Base-by-base conservation (phyloP, 2,329 filamentous ascomycete genomes). In the Sporothrix humicola region DNA sequence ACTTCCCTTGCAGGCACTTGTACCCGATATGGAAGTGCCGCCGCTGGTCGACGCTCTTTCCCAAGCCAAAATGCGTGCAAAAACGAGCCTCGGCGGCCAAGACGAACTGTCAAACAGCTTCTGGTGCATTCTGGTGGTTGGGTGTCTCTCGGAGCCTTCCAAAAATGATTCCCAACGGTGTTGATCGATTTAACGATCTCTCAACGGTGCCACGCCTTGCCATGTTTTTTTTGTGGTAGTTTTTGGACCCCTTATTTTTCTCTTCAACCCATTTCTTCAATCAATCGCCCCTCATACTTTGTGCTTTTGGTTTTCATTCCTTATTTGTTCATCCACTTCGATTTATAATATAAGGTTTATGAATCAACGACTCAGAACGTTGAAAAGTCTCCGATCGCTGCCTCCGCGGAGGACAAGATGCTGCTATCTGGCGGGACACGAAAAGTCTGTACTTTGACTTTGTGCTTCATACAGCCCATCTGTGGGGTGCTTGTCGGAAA, bases 11-110 rank as follows among this genome's bases (percentile, higher is more conserved):
- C 26, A 37, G 31, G 37, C 50, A 23, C 68, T 58, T 46, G n/a
- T 61, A 9, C 69, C 69, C 54, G 26, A 71, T 59, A 12, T 23
- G 69, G 69, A 71, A 71, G 69, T 71, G 69, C 69, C 54, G 54
- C 69, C 68, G 69, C 23, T 42, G 66, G 66, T 69, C 48, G 17
- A 23, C 23, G 26, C 13, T n/a, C 23, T n/a, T 37, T 37, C 31
- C 31, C 31, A 37, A 37, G 31, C 31, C 65, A 52, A n/a, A 54
- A 6, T 8, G 59, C 9, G 20, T n/a, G 20, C 9, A 3, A 48
- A 23, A 65, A 20, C 12, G 42, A 71, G 54, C 52, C 69, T 71
- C 69, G 66, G 66, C 48, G 23, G 46, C 20, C 65, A 52, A 52
- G n/a, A 65, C 7, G 17, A 15, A n/a, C 15, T n/a, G 15, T 9